phyloP scores from a whole-genome alignment of 116 monocot genomes.

The Dioscorea cayenensis region DNA sequence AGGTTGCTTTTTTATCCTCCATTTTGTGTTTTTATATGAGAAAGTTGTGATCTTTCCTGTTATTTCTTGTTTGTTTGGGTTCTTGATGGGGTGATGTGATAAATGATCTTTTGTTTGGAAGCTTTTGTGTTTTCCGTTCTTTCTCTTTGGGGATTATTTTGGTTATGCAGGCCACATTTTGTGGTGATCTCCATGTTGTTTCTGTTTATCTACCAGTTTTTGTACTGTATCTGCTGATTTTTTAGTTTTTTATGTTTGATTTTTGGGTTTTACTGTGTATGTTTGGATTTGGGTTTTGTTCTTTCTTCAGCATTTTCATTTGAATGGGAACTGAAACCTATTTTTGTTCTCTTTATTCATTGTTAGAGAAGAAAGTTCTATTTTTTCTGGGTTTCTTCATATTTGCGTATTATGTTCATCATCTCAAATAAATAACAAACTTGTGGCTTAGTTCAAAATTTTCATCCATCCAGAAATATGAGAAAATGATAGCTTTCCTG shows the following conservation, averaged over 20 bases:
- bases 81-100: neutral
- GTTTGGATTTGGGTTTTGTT: neutral
- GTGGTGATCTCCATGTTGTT: neutral
- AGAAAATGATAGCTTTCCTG: neutral
- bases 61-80: neutral
- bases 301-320: neutral
- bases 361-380: no score
- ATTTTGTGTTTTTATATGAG: neutral
- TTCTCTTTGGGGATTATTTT: neutral
- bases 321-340: neutral
- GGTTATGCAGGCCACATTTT: neutral
- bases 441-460: neutral
- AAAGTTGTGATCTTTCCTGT: slow-evolving; percentile 1
- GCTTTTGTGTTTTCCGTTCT: neutral
- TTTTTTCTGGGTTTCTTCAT: neutral
- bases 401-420: neutral
- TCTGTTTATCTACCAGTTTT: neutral
- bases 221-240: neutral
- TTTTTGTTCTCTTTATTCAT: no score
- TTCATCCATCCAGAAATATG: neutral
- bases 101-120: neutral
- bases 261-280: neutral
- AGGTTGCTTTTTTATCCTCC: neutral
- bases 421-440: neutral
- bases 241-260: neutral